Percentiles rank a stretch among this genome's conserved stretches.
phyloP scores from a whole-genome alignment of 2,329 filamentous ascomycete species.

The Phialophora chinensis region DNA sequence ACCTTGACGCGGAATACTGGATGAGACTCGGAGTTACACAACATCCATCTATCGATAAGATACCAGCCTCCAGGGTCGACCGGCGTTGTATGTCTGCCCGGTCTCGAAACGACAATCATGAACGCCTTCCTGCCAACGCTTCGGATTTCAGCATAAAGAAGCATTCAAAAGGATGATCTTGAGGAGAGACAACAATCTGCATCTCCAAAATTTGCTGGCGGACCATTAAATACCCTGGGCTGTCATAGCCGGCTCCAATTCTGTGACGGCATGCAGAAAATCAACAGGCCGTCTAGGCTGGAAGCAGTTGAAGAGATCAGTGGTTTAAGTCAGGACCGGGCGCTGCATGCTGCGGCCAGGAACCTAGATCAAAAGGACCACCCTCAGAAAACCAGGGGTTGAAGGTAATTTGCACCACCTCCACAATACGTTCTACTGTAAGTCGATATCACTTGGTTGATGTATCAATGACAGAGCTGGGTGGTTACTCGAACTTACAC shows the following conservation, averaged over 20 bases:
- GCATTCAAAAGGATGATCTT: neutral
- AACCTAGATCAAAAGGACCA: neutral
- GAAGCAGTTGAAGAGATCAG: neutral
- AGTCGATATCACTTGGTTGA: neutral
- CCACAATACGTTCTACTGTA: neutral
- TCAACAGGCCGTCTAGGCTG: neutral
- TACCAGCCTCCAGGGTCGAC: neutral
- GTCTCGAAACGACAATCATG: neutral
- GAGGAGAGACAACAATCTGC: neutral
- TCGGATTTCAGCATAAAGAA: neutral
- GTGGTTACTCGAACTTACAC: neutral
- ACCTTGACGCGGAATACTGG: neutral
- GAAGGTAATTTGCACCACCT: neutral
- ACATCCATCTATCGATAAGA: neutral
- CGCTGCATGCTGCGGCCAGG: neutral
- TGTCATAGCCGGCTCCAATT: neutral
- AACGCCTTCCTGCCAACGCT: neutral
- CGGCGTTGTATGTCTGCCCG: neutral
- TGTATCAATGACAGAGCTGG: neutral
- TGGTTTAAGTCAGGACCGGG: neutral
- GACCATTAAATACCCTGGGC: neutral
- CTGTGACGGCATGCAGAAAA: neutral
- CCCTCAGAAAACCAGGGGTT: neutral
- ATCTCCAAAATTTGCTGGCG: neutral
- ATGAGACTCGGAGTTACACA: neutral